These are phyloP conservation scores for Fusarium stilboides DNA, from an alignment of 2,329 filamentous ascomycete species.

Conservation along the genomic window DNA sequence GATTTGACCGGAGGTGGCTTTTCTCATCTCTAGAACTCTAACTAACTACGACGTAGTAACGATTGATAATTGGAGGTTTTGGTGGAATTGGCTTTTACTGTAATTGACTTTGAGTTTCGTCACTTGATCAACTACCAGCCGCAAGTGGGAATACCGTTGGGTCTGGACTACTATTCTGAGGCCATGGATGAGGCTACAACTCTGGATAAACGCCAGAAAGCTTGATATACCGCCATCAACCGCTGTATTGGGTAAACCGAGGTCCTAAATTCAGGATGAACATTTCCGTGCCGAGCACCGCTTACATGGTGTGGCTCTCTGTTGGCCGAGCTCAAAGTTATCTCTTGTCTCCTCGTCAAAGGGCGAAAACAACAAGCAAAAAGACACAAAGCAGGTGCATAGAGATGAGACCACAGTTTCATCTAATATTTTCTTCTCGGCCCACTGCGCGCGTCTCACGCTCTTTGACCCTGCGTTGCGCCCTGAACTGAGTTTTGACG, in stretches of 20 bases:
- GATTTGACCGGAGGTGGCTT: conserved; percentile 26
- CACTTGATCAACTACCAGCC: conserved; percentile 19
- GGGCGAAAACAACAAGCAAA: not conserved
- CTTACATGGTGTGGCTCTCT: not conserved
- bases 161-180: not conserved
- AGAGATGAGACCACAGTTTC: conserved; percentile 13
- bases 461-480: conserved; percentile 14
- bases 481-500: conserved; percentile 35
- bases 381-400: conserved; percentile 4
- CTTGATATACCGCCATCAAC: not conserved
- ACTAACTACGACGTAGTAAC: not conserved
- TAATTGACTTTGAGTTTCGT: conserved; percentile 20
- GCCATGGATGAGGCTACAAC: not conserved
- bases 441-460: not conserved
- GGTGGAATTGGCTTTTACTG: conserved; percentile 1
- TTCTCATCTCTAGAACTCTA: not conserved
- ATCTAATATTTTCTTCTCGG: not conserved
- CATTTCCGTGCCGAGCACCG: not conserved
- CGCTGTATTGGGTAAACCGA: conserved; percentile 12
- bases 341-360: conserved; percentile 25
- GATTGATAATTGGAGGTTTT: not conserved
- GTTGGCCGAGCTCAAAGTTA: conserved; percentile 16
- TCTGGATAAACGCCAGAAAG: conserved; percentile 1
- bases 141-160: conserved; percentile 18
- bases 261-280: not conserved